Evolutionary conservation across 345 rosid genomes (phyloP), one percentile per base, ranked within the genome.

Genomic region (Hypericum perforatum): DNA sequence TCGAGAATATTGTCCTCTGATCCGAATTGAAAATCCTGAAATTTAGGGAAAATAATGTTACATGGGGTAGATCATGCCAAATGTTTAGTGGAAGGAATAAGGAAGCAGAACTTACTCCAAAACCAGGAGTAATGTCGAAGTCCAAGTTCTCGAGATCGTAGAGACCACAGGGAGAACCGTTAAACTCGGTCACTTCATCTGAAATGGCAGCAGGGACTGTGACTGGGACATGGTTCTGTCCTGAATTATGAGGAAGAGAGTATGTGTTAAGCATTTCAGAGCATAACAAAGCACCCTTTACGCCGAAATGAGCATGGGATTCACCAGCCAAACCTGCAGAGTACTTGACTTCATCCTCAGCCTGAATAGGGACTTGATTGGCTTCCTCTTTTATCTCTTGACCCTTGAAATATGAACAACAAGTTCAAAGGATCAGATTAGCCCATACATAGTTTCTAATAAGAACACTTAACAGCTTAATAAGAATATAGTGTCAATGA

Each of bases 111-210:
- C 84, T 85, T 74, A 85, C 98, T 45, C 84, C 41, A 22, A 81
- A 63, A 57, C 82, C 94, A 41, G 97, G 98, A 0, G 94, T 91
- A 11, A 79, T 74, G 59, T 85, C 98, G 3, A 82, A 60, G 14
- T 78, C 90, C 12, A 78, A 74, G 60, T 78, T 83, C 56, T 72
- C 98, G 0, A 82, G 74, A 63, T 83, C 95, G 15, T 84, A 52
- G 45, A 82, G 63, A 49, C 86, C 82, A 55, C 54, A 75, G 29
- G 69, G 39, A 16, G 47, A 54, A 43, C 15, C 52, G 16, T 50
- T 45, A 7, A 12, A 13, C 13, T 22, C 75, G 52, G 55, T 63
- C 37, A 55, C 32, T 61, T 68, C 69, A 42, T 58, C 63, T 0
- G 32, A 16, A 46, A 45, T 40, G 2, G 15, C 12, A 15, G 15